Conservation (phyloP, 1,284 basidiomycete genomes). For the Fistulina hepatica region DNA sequence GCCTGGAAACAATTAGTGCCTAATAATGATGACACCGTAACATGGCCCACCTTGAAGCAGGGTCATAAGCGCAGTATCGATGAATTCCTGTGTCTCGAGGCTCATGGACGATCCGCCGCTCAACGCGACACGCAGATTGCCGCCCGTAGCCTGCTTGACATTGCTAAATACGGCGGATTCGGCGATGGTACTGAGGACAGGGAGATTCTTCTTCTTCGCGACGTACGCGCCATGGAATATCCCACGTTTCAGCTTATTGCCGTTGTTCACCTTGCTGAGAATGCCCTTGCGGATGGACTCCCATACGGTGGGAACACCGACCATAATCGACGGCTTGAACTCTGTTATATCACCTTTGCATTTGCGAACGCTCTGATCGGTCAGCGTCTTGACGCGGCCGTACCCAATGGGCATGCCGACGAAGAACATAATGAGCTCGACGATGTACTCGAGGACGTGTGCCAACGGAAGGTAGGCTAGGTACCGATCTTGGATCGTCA, state of each 20-base stretch:
- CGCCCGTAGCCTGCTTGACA: conserved; percentile 80
- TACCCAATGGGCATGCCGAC: conserved; percentile 77
- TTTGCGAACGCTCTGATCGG: conserved; percentile 80
- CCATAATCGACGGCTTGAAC: conserved; percentile 78
- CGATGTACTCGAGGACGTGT: conserved; percentile 81
- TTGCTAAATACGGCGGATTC: conserved; percentile 70
- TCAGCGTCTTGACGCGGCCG: conserved; percentile 93
- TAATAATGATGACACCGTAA: conserved; percentile 7
- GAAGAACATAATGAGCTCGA: conserved; percentile 57
- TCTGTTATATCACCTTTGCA: conserved; percentile 83
- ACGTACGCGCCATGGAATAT: conserved; percentile 65
- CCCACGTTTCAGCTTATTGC: conserved; percentile 58
- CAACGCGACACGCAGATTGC: conserved; percentile 68
- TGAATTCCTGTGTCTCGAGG: conserved; percentile 84
- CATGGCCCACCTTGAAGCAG: conserved; percentile 80
- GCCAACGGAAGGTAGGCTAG: conserved; percentile 92
- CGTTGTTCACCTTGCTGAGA: conserved; percentile 60
- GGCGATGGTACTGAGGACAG: conserved; percentile 55
- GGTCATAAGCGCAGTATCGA: conserved; percentile 68
- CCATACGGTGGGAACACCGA: conserved; percentile 90
- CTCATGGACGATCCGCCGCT: conserved; percentile 84
- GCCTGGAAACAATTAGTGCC: conserved; percentile 35
- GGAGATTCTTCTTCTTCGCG: conserved; percentile 59
- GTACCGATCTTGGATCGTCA: conserved; percentile 60
- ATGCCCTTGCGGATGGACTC: conserved; percentile 93